Evolutionary conservation across 768 basidiomycete species (phyloP), one percentile per base, ranked within the genome.

Genomic region (Tephrocybe sp.): DNA sequence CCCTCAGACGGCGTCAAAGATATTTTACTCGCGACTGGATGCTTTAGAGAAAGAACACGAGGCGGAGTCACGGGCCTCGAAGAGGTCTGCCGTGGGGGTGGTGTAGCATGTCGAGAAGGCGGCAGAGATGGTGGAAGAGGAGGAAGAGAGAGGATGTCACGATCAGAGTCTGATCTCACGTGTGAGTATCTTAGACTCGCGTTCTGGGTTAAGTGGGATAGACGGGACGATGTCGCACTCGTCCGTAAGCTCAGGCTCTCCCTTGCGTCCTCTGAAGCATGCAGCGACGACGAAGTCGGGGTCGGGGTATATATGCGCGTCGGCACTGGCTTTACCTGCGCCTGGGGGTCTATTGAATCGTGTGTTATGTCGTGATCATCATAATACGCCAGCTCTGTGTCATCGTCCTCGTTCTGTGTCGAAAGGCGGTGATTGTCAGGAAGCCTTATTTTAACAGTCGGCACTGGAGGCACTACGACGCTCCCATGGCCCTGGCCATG

Each of bases 1-100:
- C 86, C 87, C 58, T 85, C 85, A 4, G 86, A 86, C 1, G 85
- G 88, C 0, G 79, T 79, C 15, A 88, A 73, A 4, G 88, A 90
- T 11, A 72, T 68, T 52, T 79, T 78, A 64, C 83, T 85, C 12
- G 74, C 58, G 57, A 58, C 54, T 38, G 74, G 66, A 18, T 75
- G 69, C 58, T 75, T 73, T 33, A 70, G 58, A 38, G 73, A 65
- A n/a, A 69, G 62, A 6, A 68, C 61, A 23, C 53, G 51, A 40
- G 60, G 60, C 59, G 48, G 65, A 59, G 50, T 56, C 47, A 48
- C 54, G 17, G 49, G 60, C 40, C 26, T 50, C 17, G 61, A 56
- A 11, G 67, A 59, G 18, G 66, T 55, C 17, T 54, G 53, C 11
- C 60, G 49, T 9, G 58, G 56, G 2, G 65, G 60, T 24, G 71